Base-by-base conservation (phyloP, 2,329 filamentous ascomycete genomes). In the Colletotrichum neosansevieriae region DNA sequence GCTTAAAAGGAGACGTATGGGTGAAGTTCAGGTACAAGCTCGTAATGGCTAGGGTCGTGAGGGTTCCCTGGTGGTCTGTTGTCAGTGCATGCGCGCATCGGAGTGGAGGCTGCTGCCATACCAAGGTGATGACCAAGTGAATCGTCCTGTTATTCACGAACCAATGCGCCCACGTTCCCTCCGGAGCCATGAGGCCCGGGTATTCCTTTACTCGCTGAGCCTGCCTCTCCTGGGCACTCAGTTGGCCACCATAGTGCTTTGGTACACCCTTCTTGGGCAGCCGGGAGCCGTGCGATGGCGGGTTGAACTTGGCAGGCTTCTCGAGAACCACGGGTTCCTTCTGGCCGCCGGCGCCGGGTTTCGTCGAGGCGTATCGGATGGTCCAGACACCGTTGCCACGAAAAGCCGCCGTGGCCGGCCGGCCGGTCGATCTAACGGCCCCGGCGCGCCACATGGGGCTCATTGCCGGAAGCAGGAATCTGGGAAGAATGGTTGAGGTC, bases 301-400 rank as follows among this genome's bases (percentile, higher is more conserved):
- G 95, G 54, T 93, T 93, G 85, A 97, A 98, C 78, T 91, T 92
- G 75, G 92, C 87, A 24, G 95, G 95, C 80, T 98, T 94, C 74
- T 93, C 93, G 72, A 99, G 90, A 5, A 94, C 87, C 70, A 90
- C 86, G 40, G 88, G 87, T n/a, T 54, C 65, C 75, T 91, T 92
- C 71, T 79, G 81, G 19, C 36, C 56, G 10, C 19, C 51, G 21
- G 40, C 36, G 10, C 36, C 24, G 44, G 66, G 73, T 73, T 71
- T 74, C 71, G 57, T 73, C 47, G 79, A 81, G 40, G 77, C 78
- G 71, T 80, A 69, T 50, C 75, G 73, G 40, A 76, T 70, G 40
- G 59, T 73, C 67, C 56, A 59, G 12, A 66, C 53, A n/a, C 74
- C 71, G 50, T 45, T 70, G 21, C 51, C 54, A 40, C 65, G 51